Base-by-base conservation (phyloP, 805 yeast genomes). In the Saccharomycopsis microspora region DNA sequence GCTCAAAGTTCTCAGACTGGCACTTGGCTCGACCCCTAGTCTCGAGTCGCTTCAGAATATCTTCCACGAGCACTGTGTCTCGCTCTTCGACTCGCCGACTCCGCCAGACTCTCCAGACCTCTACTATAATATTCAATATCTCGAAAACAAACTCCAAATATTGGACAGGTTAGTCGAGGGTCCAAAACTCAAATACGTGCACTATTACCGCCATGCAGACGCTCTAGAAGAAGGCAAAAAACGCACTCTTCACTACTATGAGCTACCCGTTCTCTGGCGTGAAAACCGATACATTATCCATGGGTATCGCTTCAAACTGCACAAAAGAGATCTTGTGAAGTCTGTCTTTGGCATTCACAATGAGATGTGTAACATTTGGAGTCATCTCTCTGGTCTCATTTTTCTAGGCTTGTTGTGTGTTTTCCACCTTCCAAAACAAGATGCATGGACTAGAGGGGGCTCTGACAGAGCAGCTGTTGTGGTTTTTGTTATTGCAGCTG, bases 331-430 rank as follows among this genome's bases (percentile, higher is more conserved):
- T 47, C 82, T 93, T 54, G 45, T 82, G 32, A 63, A 69, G 50
- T 76, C 89, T 43, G 67, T 88, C 11, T 72, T 78, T 59, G 61
- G 68, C 43, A 54, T 72, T 56, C 97, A 93, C 64, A 90, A 90
- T 61, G 98, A 90, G 63, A 75, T 95, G 0, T 74, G 84, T 60
- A 93, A 93, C 64, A 88, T 90, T 48, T 90, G 98, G 97, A 75
- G 96, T 0, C 98, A 90, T 66, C 58, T 86, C 9, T 35, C 78
- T 1, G 97, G 97, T 9, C 74, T 83, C 3, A 32, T 76, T 3
- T 57, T 76, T 32, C 64, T 89, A 60, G 45, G 72, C 1, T 81
- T 78, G 54, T 56, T 89, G 19, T 71, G 77, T 8, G 41, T 78
- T 9, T 66, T 64, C 55, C 84, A 81, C 53, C 82, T 75, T 57